Percentiles rank a stretch among this genome's conserved stretches.
Evolutionary conservation across 163 green algal genomes (phyloP).

Genomic region (Dunaliella salina): DNA sequence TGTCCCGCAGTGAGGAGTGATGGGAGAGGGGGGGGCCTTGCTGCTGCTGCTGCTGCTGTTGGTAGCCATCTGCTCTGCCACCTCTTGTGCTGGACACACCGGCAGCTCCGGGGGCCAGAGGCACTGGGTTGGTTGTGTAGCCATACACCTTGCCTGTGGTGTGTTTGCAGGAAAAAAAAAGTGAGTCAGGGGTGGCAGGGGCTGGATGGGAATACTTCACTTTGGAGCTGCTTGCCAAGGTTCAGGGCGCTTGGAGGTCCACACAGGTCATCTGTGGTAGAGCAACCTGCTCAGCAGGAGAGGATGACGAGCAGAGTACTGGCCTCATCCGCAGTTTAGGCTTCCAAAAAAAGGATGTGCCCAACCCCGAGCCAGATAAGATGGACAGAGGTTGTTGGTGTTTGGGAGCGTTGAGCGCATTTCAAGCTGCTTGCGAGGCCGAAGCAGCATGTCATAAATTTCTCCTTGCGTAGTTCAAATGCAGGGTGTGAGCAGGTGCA

Average conservation of each 20-base stretch:
- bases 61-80: not conserved
- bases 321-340: no score
- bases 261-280: not conserved
- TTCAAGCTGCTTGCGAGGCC: no score
- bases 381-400: no score
- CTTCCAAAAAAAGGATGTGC: no score
- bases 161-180: not conserved
- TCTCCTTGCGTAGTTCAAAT: no score
- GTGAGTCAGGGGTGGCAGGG: no score
- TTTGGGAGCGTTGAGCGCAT: no score
- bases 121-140: constrained; percentile 5
- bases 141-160: constrained; percentile 5
- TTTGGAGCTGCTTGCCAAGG: no score
- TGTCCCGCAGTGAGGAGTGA: not conserved
- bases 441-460: no score
- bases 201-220: not conserved
- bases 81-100: not conserved
- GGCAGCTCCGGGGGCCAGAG: not conserved
- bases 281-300: not conserved
- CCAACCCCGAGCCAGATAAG: no score
- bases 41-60: not conserved
- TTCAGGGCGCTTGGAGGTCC: not conserved
- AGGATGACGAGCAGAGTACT: not conserved
- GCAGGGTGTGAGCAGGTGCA: no score
- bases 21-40: not conserved